These are phyloP conservation scores for Aspergillus sp. DNA, from an alignment of 2,329 filamentous ascomycete genomes.

Conservation along the genomic window DNA sequence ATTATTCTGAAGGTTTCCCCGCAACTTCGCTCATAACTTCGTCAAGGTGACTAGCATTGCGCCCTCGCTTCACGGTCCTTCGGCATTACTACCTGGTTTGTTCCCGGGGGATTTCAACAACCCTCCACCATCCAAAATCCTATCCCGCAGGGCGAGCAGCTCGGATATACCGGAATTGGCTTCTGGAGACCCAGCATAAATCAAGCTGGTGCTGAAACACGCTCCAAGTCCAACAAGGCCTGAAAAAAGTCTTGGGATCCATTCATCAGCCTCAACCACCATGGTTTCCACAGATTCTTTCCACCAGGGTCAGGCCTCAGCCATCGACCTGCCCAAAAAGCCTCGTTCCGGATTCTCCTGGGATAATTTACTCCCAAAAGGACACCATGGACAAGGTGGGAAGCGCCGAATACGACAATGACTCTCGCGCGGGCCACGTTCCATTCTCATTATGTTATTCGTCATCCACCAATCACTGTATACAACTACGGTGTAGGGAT, in stretches of 20 bases:
- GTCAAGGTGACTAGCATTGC: background rate
- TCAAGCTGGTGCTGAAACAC: background rate
- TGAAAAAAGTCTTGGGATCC: background rate
- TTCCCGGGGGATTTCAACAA: background rate
- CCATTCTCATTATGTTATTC: background rate
- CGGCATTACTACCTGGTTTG: background rate
- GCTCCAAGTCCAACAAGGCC: background rate
- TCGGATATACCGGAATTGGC: background rate
- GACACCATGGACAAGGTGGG: background rate
- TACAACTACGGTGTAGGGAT: background rate
- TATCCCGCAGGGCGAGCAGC: background rate
- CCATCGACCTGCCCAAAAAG: background rate
- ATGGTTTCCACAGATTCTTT: background rate
- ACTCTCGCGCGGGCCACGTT: slow-evolving; percentile 16
- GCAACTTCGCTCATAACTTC: background rate
- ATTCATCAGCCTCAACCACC: background rate
- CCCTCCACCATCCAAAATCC: background rate
- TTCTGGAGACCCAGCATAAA: background rate
- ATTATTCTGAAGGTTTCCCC: background rate
- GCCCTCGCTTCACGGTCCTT: background rate
- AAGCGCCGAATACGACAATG: slow-evolving; percentile 10
- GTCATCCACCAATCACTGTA: background rate
- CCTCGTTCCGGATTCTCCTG: background rate
- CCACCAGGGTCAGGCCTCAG: background rate
- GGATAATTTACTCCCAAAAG: background rate